These are phyloP conservation scores for Choanephora cucurbitarum DNA, from an alignment of 371 early-diverging fungal genomes.

Conservation along the genomic window DNA sequence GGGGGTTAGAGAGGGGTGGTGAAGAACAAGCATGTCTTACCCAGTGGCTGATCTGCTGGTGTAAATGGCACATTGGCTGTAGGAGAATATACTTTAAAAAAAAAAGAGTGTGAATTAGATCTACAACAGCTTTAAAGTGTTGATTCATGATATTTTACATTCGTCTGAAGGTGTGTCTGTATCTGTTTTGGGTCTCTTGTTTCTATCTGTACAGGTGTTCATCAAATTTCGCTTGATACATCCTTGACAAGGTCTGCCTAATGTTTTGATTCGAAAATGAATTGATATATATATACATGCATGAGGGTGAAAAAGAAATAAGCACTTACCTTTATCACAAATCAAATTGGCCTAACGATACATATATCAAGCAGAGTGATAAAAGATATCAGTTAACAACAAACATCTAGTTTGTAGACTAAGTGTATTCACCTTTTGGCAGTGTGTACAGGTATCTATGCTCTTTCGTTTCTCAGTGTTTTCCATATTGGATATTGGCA, in stretches of 20 bases:
- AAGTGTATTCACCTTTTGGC: conserved; percentile 46
- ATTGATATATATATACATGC: neutral
- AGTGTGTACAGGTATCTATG: conserved; percentile 49
- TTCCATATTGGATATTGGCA: conserved; percentile 3
- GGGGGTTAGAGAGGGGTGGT: too few relatives aligned
- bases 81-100: conserved; percentile 9
- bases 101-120: conserved; percentile 8
- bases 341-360: conserved; percentile 60
- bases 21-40: conserved; percentile 5
- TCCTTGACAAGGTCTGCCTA: conserved; percentile 82
- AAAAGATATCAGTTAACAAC: conserved; percentile 8
- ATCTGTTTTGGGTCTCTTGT: conserved; percentile 72
- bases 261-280: conserved; percentile 12
- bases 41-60: conserved; percentile 19
- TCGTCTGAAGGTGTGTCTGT: conserved; percentile 14
- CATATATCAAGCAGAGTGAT: neutral
- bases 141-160: conserved; percentile 14
- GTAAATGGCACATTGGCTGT: conserved; percentile 18
- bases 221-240: conserved; percentile 80
- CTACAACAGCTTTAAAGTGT: too few relatives aligned
- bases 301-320: neutral
- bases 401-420: neutral
- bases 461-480: conserved; percentile 34
- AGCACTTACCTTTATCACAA: conserved; percentile 61
- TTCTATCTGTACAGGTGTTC: conserved; percentile 71